phyloP scores from a whole-genome alignment of 768 basidiomycete genomes.

The Termitomyces sp. region DNA sequence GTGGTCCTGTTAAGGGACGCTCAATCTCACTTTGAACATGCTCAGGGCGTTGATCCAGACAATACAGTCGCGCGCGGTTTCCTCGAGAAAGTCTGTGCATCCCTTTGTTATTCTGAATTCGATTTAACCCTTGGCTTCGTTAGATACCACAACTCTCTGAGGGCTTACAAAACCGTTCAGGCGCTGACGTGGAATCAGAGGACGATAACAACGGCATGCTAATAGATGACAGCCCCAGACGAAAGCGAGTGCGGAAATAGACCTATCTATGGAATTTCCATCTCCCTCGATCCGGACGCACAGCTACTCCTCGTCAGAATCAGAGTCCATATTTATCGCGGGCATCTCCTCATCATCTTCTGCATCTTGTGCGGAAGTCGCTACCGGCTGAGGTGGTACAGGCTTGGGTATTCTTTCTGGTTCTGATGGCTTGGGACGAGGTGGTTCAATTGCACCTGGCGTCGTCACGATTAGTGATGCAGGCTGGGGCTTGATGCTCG shows the following conservation, averaged over 20 bases:
- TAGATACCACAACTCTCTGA: constrained; percentile 11
- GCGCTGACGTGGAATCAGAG: constrained; percentile 26
- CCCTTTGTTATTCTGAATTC: background rate
- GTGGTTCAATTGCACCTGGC: background rate
- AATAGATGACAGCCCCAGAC: constrained; percentile 20
- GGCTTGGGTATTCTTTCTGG: background rate
- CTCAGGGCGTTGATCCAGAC: constrained; percentile 53
- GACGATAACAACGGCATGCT: constrained; percentile 29
- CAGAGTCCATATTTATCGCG: constrained; percentile 71
- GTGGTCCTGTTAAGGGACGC: constrained; percentile 45
- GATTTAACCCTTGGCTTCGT: background rate
- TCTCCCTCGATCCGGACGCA: background rate
- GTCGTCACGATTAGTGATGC: background rate
- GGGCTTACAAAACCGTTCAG: constrained; percentile 3
- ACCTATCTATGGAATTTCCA: background rate
- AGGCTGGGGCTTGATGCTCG: background rate
- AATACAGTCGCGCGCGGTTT: constrained; percentile 52
- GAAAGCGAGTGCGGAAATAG: constrained; percentile 32
- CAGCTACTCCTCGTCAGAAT: constrained; percentile 57
- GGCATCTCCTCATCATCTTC: constrained; percentile 70
- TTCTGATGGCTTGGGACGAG: background rate
- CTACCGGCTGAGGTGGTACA: background rate
- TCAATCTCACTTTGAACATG: constrained; percentile 62
- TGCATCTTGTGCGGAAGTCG: constrained; percentile 11
- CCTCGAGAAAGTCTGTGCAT: constrained; percentile 41